These are phyloP conservation scores for Cordia subcordata DNA, from an alignment of 257 asterid species.

Conservation along the genomic window DNA sequence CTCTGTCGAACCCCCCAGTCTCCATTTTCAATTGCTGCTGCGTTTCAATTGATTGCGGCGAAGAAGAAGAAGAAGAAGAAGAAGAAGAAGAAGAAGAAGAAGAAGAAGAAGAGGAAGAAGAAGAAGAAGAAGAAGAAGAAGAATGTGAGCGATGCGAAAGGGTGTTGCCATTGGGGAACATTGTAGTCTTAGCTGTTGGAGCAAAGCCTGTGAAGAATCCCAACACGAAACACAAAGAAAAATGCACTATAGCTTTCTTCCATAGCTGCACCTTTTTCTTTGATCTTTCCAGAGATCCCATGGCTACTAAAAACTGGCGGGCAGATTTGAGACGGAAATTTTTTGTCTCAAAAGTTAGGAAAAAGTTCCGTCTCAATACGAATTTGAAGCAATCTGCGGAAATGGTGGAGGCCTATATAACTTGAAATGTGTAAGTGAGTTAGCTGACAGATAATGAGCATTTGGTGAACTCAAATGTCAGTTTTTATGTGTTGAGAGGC, in stretches of 20 bases:
- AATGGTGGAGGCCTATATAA: conserved; percentile 20
- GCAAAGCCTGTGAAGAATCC: conserved; percentile 94
- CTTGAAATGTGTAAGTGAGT: neutral
- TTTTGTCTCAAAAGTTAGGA: no score
- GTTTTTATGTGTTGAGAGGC: no score
- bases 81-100: no score
- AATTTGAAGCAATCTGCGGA: neutral
- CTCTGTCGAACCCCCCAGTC: conserved; percentile 16
- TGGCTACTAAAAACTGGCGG: conserved; percentile 5
- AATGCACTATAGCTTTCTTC: conserved; percentile 77
- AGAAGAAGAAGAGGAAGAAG: no score
- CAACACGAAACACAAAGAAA: conserved; percentile 69
- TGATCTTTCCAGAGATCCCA: conserved; percentile 77
- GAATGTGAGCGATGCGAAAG: conserved; percentile 20
- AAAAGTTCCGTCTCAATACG: no score
- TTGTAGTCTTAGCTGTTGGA: conserved; percentile 50
- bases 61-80: no score
- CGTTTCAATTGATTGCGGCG: conserved; percentile 45
- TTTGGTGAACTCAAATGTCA: conserved; percentile 31
- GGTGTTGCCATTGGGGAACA: conserved; percentile 21
- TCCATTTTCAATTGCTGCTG: conserved; percentile 23
- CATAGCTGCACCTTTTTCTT: conserved; percentile 64
- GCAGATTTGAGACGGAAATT: no score
- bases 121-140: no score
- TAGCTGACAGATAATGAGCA: no score